These are phyloP conservation scores for Halocafeteria seosinensis DNA, from an alignment of 108 stramenopile species.

Conservation along the genomic window DNA sequence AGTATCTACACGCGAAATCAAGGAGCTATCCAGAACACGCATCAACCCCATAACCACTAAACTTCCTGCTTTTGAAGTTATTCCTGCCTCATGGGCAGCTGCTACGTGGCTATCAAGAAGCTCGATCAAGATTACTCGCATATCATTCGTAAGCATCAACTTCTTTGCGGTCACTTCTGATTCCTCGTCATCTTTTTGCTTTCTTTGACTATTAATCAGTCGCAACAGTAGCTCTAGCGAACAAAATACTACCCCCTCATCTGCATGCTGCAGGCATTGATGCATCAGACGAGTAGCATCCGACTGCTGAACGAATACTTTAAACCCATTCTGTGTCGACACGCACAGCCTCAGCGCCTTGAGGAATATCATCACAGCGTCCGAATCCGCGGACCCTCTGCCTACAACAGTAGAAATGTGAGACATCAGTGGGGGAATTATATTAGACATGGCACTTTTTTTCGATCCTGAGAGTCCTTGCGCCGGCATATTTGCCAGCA, in stretches of 20 bases:
- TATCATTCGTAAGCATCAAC: not conserved
- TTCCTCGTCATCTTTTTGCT: not conserved
- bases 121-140: not conserved
- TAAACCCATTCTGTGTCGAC: not conserved
- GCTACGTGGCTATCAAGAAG: not conserved
- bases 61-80: not conserved
- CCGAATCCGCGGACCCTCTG: too few species aligned
- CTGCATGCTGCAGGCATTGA: not conserved
- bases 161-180: not conserved
- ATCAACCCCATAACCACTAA: not conserved
- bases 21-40: conserved; percentile 1
- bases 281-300: not conserved
- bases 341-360: not conserved
- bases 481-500: too few species aligned
- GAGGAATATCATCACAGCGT: not conserved
- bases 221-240: not conserved
- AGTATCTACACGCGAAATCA: conserved; percentile 3
- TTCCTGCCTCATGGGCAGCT: not conserved
- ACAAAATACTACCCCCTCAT: not conserved
- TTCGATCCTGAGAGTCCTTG: too few species aligned
- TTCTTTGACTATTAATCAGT: not conserved
- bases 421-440: too few species aligned
- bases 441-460: too few species aligned
- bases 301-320: not conserved
- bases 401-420: too few species aligned